These are phyloP conservation scores for Gautieria morchelliformis DNA, from an alignment of 768 basidiomycete species.

Conservation along the genomic window DNA sequence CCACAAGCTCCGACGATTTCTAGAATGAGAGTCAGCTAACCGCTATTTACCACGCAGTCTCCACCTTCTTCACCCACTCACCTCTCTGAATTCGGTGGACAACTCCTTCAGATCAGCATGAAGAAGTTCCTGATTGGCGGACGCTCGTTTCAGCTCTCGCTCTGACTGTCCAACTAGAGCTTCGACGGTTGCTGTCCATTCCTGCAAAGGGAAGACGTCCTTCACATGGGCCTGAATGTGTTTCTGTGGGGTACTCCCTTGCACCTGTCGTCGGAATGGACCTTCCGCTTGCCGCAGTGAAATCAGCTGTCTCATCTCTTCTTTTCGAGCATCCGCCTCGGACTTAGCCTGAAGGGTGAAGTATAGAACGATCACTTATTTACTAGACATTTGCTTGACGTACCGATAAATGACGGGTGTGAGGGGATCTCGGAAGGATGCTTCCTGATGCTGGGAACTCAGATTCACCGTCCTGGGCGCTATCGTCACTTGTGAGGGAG, in stretches of 20 bases:
- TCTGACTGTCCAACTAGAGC: conserved; percentile 51
- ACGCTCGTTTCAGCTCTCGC: conserved; percentile 38
- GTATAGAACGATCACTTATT: background rate
- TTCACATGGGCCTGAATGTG: conserved; percentile 24
- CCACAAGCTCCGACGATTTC: conserved; percentile 58
- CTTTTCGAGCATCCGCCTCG: conserved; percentile 68
- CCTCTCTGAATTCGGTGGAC: conserved; percentile 47
- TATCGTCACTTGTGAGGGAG: conserved; percentile 2
- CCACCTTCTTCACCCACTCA: conserved; percentile 19
- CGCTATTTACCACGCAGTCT: background rate
- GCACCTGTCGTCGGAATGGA: conserved; percentile 6
- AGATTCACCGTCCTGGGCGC: background rate
- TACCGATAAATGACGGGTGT: conserved; percentile 22
- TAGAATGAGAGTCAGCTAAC: conserved; percentile 18
- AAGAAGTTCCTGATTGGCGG: conserved; percentile 47
- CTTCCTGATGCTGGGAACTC: background rate
- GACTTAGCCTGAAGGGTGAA: conserved; percentile 40
- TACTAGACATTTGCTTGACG: conserved; percentile 5
- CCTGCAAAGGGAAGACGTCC: conserved; percentile 17
- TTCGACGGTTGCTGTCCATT: conserved; percentile 38
- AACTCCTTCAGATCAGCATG: conserved; percentile 41
- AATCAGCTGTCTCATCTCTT: conserved; percentile 77
- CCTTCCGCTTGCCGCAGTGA: conserved; percentile 45
- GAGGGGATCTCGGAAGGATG: conserved; percentile 22
- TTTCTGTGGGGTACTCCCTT: conserved; percentile 15